Conservation (phyloP, 1,139 yeast genomes). For the Debaryomyces udenii region DNA sequence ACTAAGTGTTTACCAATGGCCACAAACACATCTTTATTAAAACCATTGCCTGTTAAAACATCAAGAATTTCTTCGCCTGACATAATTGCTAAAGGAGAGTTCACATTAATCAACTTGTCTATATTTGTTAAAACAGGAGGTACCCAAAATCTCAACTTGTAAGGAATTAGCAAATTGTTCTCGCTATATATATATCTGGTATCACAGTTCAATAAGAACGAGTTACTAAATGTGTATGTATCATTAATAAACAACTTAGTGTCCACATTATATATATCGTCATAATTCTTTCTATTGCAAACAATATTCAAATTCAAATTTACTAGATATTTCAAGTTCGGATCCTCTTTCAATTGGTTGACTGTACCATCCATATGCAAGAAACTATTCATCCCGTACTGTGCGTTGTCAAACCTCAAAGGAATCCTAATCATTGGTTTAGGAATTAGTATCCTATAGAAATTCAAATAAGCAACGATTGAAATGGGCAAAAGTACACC, state of each 20-base stretch:
- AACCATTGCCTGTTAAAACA: conserved; percentile 14
- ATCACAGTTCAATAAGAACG: conserved; percentile 35
- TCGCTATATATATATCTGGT: conserved; percentile 28
- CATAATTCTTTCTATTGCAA: conserved; percentile 21
- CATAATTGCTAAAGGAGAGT: background rate
- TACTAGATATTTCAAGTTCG: conserved; percentile 18
- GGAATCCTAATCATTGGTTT: conserved; percentile 19
- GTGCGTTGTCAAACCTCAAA: conserved; percentile 11
- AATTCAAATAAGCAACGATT: conserved; percentile 28
- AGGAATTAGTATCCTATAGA: conserved; percentile 30
- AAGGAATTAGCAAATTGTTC: conserved; percentile 40
- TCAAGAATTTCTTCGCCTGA: conserved; percentile 4
- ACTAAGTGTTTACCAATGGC: conserved; percentile 11
- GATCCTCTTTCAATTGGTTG: conserved; percentile 13
- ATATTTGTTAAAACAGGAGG: conserved; percentile 37
- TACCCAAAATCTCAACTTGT: conserved; percentile 38
- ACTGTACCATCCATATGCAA: background rate
- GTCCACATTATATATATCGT: conserved; percentile 17
- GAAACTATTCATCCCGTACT: conserved; percentile 5
- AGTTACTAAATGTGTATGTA: conserved; percentile 10
- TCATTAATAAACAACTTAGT: conserved; percentile 6
- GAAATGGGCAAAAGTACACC: conserved; percentile 29
- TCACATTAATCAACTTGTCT: conserved; percentile 17
- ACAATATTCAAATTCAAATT: conserved; percentile 18
- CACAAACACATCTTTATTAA: background rate